Base-by-base conservation (phyloP, 73 alveolate species). In the Paramecium sexaurelia region DNA sequence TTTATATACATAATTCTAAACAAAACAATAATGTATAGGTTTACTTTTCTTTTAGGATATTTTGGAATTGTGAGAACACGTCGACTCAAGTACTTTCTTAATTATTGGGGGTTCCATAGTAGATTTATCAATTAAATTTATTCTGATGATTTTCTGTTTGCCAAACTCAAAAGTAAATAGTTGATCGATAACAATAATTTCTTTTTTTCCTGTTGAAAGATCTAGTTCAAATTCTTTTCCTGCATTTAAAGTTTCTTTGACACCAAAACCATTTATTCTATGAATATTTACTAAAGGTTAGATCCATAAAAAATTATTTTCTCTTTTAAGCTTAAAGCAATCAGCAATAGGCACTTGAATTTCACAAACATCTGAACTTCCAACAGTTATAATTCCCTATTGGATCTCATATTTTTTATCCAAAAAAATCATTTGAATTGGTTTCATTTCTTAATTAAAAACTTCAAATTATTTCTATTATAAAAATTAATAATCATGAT, bases 211-310 rank as follows among this genome's bases (percentile, higher is more conserved):
- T 27, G 86, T 71, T 7, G 86, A 33, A 10, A 71, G 32, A 71
- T 71, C 86, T 35, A 71, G 17, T 40, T 71, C 86, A 71, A n/a
- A 71, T 37, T 71, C 86, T 33, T 36, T 71, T 15, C 56, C 56
- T 37, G 27, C 56, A 33, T 7, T 9, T 40, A 71, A 71, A 15
- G 56, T 13, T 11, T 35, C 35, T 5, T 71, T 71, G 5, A 11
- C 15, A 71, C 56, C 56, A 17, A 71, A 71, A 3, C 86, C 86
- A 71, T 71, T 71, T 13, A 71, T 71, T 19, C 86, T 33, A 71
- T 27, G 27, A 8, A 71, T 20, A 35, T 71, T 32, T 13, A 71
- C 36, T 33, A 36, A 8, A 33, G 86, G 86, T 35, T 71, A 37
- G 56, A 71, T 37, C 86, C 86, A 71, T 2, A 71, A 40, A 71